A percentile compares a stretch with the other conserved stretches of the same genome.
phyloP scores from a whole-genome alignment of 208 protist species.

The Tritrichomonas foetus region DNA sequence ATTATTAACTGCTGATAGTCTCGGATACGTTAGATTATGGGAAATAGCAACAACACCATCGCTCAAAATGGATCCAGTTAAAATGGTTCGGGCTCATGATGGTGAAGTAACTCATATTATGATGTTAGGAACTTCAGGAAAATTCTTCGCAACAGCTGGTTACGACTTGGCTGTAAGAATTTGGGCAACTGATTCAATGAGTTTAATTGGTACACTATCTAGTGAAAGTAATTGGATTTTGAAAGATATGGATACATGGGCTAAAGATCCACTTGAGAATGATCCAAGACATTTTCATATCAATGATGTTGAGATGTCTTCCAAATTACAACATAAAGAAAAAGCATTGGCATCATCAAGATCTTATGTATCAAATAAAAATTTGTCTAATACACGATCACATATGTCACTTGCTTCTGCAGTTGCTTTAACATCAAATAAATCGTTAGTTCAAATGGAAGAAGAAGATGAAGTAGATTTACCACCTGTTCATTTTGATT shows the following conservation, averaged over 20 bases:
- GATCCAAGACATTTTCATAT: not conserved
- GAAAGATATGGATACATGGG: not conserved
- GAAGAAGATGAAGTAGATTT: too few species aligned
- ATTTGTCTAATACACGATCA: too few species aligned
- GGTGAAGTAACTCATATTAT: not conserved
- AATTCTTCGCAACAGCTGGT: not conserved
- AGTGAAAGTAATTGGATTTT: not conserved
- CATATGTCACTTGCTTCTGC: too few species aligned
- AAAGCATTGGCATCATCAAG: too few species aligned
- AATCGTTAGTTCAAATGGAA: too few species aligned
- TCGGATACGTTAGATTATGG: not conserved
- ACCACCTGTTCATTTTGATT: too few species aligned
- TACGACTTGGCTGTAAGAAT: not conserved
- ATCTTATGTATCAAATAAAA: too few species aligned
- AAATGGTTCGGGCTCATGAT: too few species aligned
- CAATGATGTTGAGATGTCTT: not conserved
- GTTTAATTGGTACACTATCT: not conserved
- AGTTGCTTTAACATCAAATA: too few species aligned
- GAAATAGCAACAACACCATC: not conserved
- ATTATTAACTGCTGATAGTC: not conserved
- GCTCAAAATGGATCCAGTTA: too few species aligned
- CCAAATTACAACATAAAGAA: too few species aligned
- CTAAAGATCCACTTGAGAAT: not conserved
- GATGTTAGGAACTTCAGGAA: not conserved
- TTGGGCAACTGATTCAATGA: not conserved